Percentiles rank a stretch among this genome's conserved stretches.
phyloP scores from a whole-genome alignment of 176 grass and related monocot species.

The Saccharum spontaneum region DNA sequence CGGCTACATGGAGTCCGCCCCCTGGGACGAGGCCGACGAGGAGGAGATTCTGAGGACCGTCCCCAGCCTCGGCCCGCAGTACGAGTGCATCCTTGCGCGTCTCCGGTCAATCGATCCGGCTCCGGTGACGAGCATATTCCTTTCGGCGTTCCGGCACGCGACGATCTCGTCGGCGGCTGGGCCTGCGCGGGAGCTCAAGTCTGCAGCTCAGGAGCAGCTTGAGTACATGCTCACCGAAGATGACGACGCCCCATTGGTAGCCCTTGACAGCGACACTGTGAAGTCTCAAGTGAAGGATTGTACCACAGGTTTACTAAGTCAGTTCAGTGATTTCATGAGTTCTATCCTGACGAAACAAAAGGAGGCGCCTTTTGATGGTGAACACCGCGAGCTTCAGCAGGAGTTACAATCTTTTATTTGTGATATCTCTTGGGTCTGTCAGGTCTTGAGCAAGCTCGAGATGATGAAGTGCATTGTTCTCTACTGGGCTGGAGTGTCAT shows the following conservation, averaged over 20 bases:
- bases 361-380: background rate
- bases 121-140: constrained; percentile 53
- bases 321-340: constrained; percentile 47
- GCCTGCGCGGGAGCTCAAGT: constrained; percentile 58
- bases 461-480: constrained; percentile 76
- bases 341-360: constrained; percentile 21
- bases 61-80: constrained; percentile 53
- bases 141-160: constrained; percentile 66
- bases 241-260: constrained; percentile 72
- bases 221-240: constrained; percentile 98
- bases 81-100: constrained; percentile 63
- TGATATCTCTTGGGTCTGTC: constrained; percentile 77
- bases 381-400: background rate
- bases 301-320: constrained; percentile 39
- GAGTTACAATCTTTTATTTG: constrained; percentile 47
- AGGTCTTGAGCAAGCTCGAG: constrained; percentile 80
- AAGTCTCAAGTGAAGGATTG: constrained; percentile 63
- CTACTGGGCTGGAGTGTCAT: constrained; percentile 61
- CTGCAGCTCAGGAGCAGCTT: constrained; percentile 77
- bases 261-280: constrained; percentile 42
- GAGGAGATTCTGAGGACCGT: constrained; percentile 66
- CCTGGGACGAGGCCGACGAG: constrained; percentile 89
- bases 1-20: constrained; percentile 74
- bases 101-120: constrained; percentile 54
- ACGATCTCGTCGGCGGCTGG: constrained; percentile 40